phyloP scores from a whole-genome alignment of 2,329 filamentous ascomycete genomes.

The Rhynchosporium graminicola region DNA sequence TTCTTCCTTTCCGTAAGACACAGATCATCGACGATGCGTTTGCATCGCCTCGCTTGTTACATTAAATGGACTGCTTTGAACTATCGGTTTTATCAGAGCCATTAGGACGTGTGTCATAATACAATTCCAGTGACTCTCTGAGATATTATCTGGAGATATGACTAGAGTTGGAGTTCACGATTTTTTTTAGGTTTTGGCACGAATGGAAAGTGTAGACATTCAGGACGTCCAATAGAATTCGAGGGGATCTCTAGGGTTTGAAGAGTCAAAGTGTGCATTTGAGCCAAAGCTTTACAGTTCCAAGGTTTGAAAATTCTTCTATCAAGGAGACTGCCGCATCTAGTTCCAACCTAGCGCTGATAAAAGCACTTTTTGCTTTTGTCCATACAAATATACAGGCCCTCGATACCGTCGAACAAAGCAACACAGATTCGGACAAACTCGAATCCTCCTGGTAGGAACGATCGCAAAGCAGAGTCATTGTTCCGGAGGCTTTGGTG shows the following conservation, averaged over 20 bases:
- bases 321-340: background rate
- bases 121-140: background rate
- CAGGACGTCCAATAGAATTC: conserved; percentile 11
- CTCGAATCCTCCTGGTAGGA: no score
- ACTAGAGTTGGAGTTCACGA: background rate
- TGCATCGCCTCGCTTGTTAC: conserved; percentile 5
- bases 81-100: background rate
- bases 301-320: background rate
- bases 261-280: conserved; percentile 12
- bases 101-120: background rate
- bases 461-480: no score
- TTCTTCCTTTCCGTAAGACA: conserved; percentile 2
- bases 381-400: background rate
- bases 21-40: background rate
- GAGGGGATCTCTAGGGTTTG: conserved; percentile 8
- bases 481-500: no score
- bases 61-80: conserved; percentile 8
- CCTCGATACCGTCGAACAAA: no score
- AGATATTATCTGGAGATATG: background rate
- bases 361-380: background rate
- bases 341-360: conserved; percentile 15
- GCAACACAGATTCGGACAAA: no score
- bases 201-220: background rate
- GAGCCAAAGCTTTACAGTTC: conserved; percentile 16
- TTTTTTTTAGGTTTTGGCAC: background rate